phyloP scores from a whole-genome alignment of 2,329 filamentous ascomycete genomes.

The Penicillium glabrum region DNA sequence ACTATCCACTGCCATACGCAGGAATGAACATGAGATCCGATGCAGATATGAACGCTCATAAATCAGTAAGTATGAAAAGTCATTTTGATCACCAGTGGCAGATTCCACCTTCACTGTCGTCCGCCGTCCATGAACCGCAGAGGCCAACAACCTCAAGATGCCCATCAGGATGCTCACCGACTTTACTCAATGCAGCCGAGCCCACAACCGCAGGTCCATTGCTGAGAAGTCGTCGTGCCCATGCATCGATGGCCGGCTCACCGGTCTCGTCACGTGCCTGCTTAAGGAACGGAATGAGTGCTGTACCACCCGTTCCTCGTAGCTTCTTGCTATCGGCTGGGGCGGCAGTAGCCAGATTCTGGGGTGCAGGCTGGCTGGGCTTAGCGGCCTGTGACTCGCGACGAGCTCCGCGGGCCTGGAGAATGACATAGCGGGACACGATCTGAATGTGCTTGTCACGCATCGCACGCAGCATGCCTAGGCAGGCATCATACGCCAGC shows the following conservation, averaged over 20 bases:
- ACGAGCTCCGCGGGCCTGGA: conserved; percentile 75
- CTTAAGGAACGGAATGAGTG: conserved; percentile 92
- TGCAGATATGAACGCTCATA: conserved; percentile 17
- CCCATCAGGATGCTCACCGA: conserved; percentile 55
- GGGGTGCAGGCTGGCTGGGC: conserved; percentile 35
- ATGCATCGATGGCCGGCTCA: conserved; percentile 76
- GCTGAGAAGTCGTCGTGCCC: conserved; percentile 60
- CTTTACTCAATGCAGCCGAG: conserved; percentile 50
- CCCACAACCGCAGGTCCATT: conserved; percentile 45
- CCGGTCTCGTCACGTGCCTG: conserved; percentile 95
- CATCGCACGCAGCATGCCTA: conserved; percentile 74
- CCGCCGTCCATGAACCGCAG: conserved; percentile 84
- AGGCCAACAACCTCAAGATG: conserved; percentile 66
- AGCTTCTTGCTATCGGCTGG: conserved; percentile 58
- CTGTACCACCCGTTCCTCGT: conserved; percentile 88
- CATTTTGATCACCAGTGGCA: conserved; percentile 50
- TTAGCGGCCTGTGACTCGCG: conserved; percentile 61
- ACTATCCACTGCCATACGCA: background rate
- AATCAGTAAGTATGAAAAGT: background rate
- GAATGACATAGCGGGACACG: conserved; percentile 91
- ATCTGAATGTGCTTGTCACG: conserved; percentile 96
- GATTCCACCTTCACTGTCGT: conserved; percentile 70
- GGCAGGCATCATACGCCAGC: conserved; percentile 85
- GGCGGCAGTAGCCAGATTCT: conserved; percentile 56
- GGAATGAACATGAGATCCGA: conserved; percentile 1